Percentiles rank a stretch among this genome's conserved stretches.
These are phyloP conservation scores for Backusella mclennaniae DNA, from an alignment of 192 early-diverging fungal species.

Conservation along the genomic window DNA sequence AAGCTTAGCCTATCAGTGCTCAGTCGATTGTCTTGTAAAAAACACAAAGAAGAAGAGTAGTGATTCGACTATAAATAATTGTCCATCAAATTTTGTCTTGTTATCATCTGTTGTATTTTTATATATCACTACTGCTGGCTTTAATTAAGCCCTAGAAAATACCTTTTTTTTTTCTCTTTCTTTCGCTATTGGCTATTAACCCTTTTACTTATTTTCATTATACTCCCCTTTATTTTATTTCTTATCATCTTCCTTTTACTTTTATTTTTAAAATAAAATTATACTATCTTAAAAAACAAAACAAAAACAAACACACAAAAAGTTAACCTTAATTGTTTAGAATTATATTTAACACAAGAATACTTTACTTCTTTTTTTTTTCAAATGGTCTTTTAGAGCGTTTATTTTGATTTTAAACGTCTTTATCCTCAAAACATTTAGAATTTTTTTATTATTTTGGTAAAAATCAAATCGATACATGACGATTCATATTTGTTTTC, in stretches of 20 bases:
- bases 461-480: neutral
- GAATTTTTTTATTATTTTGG: too few species aligned
- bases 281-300: neutral
- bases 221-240: neutral
- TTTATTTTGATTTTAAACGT: neutral
- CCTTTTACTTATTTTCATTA: neutral
- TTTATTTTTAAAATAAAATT: neutral
- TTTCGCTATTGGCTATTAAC: neutral
- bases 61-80: neutral
- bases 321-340: neutral
- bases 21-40: slow-evolving; percentile 24
- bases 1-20: slow-evolving; percentile 32
- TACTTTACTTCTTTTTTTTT: neutral
- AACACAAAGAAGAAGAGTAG: neutral
- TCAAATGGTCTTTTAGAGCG: neutral
- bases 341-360: too few species aligned
- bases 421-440: neutral
- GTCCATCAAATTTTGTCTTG: neutral
- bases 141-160: neutral
- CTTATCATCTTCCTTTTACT: neutral
- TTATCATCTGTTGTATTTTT: neutral
- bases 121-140: neutral
- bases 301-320: neutral
- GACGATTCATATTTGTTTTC: neutral
- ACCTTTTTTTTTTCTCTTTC: neutral